Evolutionary conservation across 2,329 filamentous ascomycete species (phyloP).

Genomic region (Talaromyces sp.): DNA sequence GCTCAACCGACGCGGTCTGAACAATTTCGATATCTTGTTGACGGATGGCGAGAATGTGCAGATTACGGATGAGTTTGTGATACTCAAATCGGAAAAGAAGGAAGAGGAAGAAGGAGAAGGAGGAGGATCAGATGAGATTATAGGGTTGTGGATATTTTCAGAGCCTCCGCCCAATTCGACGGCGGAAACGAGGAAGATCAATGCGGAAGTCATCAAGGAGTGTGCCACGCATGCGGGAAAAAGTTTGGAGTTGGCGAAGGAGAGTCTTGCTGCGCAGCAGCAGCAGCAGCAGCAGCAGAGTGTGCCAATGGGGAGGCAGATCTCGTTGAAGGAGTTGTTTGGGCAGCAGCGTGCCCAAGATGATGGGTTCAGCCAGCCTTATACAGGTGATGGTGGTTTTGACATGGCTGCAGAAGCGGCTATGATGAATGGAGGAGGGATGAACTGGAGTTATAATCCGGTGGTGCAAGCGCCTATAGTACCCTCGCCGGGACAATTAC

Average conservation of each 20-base stretch:
- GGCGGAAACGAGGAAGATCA: constrained; percentile 49
- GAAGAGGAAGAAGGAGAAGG: not conserved
- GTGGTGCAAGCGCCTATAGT: constrained; percentile 21
- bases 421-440: constrained; percentile 16
- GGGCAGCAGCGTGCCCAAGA: constrained; percentile 54
- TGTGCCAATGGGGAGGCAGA: constrained; percentile 51
- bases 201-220: constrained; percentile 53
- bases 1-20: constrained; percentile 66
- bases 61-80: constrained; percentile 60
- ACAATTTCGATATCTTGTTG: constrained; percentile 68
- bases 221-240: constrained; percentile 52
- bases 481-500: constrained; percentile 17
- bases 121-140: constrained; percentile 40
- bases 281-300: constrained; percentile 32
- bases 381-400: constrained; percentile 8
- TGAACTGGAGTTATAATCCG: constrained; percentile 10
- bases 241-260: constrained; percentile 45
- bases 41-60: constrained; percentile 58
- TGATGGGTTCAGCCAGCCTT: constrained; percentile 51
- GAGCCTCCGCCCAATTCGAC: constrained; percentile 56
- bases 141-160: constrained; percentile 64
- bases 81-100: constrained; percentile 47
- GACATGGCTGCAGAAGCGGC: constrained; percentile 15
- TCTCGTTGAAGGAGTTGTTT: constrained; percentile 53
- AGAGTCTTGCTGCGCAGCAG: constrained; percentile 36